phyloP scores from a whole-genome alignment of 768 basidiomycete species.

The Tubosaeta sp. region DNA sequence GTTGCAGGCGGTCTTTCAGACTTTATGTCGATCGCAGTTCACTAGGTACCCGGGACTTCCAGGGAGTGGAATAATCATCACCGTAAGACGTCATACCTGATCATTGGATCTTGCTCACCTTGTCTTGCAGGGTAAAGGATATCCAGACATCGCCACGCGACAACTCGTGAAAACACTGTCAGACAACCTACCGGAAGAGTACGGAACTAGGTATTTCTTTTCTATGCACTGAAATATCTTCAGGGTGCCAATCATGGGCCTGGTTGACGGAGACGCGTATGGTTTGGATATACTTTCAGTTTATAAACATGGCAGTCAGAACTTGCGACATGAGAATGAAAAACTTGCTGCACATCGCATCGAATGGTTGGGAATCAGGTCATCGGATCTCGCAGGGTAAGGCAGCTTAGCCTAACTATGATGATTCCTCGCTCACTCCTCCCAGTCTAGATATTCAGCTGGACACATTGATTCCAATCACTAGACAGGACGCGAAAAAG shows the following conservation, averaged over 20 bases:
- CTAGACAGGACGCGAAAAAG: slow-evolving; percentile 71
- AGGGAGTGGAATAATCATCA: slow-evolving; percentile 72
- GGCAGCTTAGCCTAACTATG: not conserved
- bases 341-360: slow-evolving; percentile 66
- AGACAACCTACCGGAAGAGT: slow-evolving; percentile 60
- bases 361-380: slow-evolving; percentile 76
- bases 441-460: slow-evolving; percentile 55
- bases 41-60: slow-evolving; percentile 45
- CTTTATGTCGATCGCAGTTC: slow-evolving; percentile 60
- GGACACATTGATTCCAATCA: slow-evolving; percentile 65
- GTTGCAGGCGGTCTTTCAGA: slow-evolving; percentile 87
- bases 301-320: slow-evolving; percentile 75
- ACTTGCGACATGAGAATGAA: slow-evolving; percentile 64
- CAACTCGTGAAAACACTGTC: slow-evolving; percentile 75
- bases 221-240: not conserved
- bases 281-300: slow-evolving; percentile 90
- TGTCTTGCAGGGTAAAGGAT: slow-evolving; percentile 81
- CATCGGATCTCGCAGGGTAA: slow-evolving; percentile 65
- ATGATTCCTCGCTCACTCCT: not conserved
- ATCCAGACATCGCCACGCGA: slow-evolving; percentile 90
- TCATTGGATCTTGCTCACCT: slow-evolving; percentile 5
- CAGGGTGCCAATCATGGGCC: slow-evolving; percentile 71
- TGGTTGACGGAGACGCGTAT: slow-evolving; percentile 91
- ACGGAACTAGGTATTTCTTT: slow-evolving; percentile 8
- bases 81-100: slow-evolving; percentile 40